A percentile compares a stretch with the other conserved stretches of the same genome.
phyloP scores from a whole-genome alignment of 1,284 basidiomycete species.

The Tylopilus sp. region DNA sequence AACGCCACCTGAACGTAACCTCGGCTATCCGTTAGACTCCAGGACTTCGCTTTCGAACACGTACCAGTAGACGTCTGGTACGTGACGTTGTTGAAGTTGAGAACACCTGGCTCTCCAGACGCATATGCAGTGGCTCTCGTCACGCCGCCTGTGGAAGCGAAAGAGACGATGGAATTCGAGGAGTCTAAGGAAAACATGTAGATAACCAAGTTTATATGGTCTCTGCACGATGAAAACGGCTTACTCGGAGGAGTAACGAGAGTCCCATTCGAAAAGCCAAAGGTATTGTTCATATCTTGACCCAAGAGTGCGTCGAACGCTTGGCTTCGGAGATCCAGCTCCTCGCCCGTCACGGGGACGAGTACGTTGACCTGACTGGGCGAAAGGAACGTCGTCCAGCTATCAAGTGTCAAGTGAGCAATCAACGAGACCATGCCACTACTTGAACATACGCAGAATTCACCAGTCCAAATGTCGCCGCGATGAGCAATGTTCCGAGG shows the following conservation, averaged over 20 bases:
- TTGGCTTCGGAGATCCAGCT: conserved; percentile 9
- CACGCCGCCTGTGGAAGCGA: background rate
- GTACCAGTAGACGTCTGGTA: conserved; percentile 11
- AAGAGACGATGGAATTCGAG: background rate
- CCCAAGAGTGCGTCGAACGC: conserved; percentile 8
- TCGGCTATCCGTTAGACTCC: background rate
- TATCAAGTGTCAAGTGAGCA: background rate
- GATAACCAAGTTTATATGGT: background rate
- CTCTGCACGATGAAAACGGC: background rate
- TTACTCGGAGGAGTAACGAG: background rate
- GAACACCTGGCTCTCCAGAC: background rate
- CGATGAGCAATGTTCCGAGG: conserved; percentile 3
- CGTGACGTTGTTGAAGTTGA: conserved; percentile 12
- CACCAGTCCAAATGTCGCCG: conserved; percentile 6
- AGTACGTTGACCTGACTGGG: conserved; percentile 3
- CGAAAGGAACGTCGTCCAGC: conserved; percentile 15
- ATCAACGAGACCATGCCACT: background rate
- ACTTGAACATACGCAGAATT: conserved; percentile 8
- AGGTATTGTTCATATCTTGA: conserved; percentile 12
- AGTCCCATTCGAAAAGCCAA: conserved; percentile 8
- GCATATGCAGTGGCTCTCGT: conserved; percentile 7
- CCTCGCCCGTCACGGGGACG: conserved; percentile 1
- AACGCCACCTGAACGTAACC: conserved; percentile 1
- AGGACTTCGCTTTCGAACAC: background rate
- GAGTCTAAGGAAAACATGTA: background rate